Evolutionary conservation across 225 moss, liverwort and hornwort species (phyloP), one percentile per base, ranked within the genome.

Genomic region (Antitrichia curtipendula): DNA sequence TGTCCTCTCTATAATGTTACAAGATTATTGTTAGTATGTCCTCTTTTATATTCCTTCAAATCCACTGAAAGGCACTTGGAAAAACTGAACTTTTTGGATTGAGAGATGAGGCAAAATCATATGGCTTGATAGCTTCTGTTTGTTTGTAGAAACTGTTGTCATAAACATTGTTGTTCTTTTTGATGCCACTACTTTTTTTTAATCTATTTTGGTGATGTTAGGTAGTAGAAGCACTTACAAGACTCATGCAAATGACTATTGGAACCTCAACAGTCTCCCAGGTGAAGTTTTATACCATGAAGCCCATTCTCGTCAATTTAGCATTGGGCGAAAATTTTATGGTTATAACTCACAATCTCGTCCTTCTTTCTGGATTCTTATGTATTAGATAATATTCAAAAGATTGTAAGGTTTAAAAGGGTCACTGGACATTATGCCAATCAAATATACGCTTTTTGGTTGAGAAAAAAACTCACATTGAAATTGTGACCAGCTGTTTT

Each of bases 181-280:
- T 59, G 18, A 84, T 58, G 38, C 27, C 9, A 21, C 3, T 12
- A 27, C 4, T 18, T 8, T 58, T 17, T 63, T 9, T 19, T 0
- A 45, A 57, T 19, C 9, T 77, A 45, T 25, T 79, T 71, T 83
- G 81, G 54, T 78, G 88, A 43, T 60, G 86, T 32, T 91, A 97
- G 97, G 90, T 98, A 34, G 82, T 93, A 8, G 94, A 98, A 90
- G 96, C 95, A 47, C 83, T 98, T 16, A 88, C 89, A 21, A 95
- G 87, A 65, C 89, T 98, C 54, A 91, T 93, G 95, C 96, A 98
- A 89, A 93, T 98, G 92, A 92, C 93, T 4, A 91, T 95, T 64
- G 96, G 96, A 85, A 95, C 98, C 40, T 93, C 96, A 72, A 96
- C 96, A 70, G 78, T 95, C 9, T 92, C 96, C 7, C 97, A 97